Conservation (phyloP, 805 yeast species). For the Cyberlindnera americana region DNA sequence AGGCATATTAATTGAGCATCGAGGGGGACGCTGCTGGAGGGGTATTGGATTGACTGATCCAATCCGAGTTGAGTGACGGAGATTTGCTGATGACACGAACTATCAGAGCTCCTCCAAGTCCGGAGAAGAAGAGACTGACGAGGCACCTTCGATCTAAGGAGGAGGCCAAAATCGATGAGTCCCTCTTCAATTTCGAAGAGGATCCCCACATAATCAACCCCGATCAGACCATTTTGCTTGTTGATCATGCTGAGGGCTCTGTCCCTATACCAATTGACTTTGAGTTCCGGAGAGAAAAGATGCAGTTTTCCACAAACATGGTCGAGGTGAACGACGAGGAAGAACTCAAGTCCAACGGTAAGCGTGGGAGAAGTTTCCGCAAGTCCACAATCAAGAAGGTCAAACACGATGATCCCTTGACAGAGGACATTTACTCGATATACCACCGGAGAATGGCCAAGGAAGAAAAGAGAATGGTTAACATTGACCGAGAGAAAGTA, state of each 20-base stretch:
- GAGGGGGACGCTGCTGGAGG: too few species aligned
- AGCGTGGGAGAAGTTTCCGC: slow-evolving; percentile 13
- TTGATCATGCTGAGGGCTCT: slow-evolving; percentile 5
- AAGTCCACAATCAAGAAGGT: slow-evolving; percentile 15
- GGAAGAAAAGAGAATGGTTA: slow-evolving; percentile 55
- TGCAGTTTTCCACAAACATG: slow-evolving; percentile 8
- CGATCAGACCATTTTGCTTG: slow-evolving; percentile 9
- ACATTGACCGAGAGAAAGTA: slow-evolving; percentile 51
- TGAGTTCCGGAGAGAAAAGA: slow-evolving; percentile 2
- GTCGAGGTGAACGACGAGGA: slow-evolving; percentile 2
- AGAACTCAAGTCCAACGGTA: neutral
- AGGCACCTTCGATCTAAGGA: slow-evolving; percentile 22
- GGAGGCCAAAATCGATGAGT: slow-evolving; percentile 16
- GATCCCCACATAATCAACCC: slow-evolving; percentile 18
- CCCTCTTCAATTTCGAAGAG: slow-evolving; percentile 28
- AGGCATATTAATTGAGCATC: too few species aligned
- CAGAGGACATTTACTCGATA: slow-evolving; percentile 37
- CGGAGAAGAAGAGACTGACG: slow-evolving; percentile 8
- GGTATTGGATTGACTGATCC: too few species aligned
- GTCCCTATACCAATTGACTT: slow-evolving; percentile 7
- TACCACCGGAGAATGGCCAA: slow-evolving; percentile 60
- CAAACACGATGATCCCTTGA: slow-evolving; percentile 39
- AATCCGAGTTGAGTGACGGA: too few species aligned
- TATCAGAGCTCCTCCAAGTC: neutral
- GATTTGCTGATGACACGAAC: neutral